phyloP scores from a whole-genome alignment of 2,329 filamentous ascomycete genomes.

The Aureobasidium namibiae region DNA sequence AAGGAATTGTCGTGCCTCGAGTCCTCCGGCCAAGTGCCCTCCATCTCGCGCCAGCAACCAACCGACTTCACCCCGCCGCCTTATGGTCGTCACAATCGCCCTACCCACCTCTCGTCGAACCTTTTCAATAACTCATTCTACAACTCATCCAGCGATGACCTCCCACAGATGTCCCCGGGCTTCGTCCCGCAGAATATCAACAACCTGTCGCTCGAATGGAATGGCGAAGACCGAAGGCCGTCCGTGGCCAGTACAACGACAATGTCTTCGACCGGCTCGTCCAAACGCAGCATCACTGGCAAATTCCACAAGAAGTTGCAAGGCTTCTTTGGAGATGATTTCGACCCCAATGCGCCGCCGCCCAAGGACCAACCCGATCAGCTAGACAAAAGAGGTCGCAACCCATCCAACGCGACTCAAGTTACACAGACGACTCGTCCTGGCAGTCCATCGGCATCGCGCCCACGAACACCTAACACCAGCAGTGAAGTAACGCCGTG shows the following conservation, averaged over 20 bases:
- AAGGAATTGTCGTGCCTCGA: slow-evolving; percentile 64
- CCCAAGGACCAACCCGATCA: slow-evolving; percentile 4
- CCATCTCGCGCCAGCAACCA: slow-evolving; percentile 28
- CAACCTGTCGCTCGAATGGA: slow-evolving; percentile 31
- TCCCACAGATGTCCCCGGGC: slow-evolving; percentile 61
- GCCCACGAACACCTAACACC: slow-evolving; percentile 57
- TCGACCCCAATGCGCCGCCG: slow-evolving; percentile 51
- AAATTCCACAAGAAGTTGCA: slow-evolving; percentile 68
- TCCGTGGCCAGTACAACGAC: slow-evolving; percentile 84
- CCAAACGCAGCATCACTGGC: slow-evolving; percentile 50
- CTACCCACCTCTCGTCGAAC: slow-evolving; percentile 32
- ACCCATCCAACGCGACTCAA: slow-evolving; percentile 7
- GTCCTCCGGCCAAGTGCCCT: slow-evolving; percentile 39
- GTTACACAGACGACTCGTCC: slow-evolving; percentile 37
- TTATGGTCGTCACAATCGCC: slow-evolving; percentile 25
- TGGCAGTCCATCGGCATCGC: slow-evolving; percentile 64
- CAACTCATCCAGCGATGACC: slow-evolving; percentile 66
- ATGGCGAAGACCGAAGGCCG: slow-evolving; percentile 66
- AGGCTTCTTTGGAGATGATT: slow-evolving; percentile 89
- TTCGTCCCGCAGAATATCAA: slow-evolving; percentile 50
- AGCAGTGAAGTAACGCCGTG: slow-evolving; percentile 91
- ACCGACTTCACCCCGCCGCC: slow-evolving; percentile 33
- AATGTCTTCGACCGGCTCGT: slow-evolving; percentile 74
- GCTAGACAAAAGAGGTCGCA: background rate
- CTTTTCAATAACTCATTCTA: slow-evolving; percentile 53